Conservation (phyloP, 306 rosid genomes). For the Alnus glutinosa region DNA sequence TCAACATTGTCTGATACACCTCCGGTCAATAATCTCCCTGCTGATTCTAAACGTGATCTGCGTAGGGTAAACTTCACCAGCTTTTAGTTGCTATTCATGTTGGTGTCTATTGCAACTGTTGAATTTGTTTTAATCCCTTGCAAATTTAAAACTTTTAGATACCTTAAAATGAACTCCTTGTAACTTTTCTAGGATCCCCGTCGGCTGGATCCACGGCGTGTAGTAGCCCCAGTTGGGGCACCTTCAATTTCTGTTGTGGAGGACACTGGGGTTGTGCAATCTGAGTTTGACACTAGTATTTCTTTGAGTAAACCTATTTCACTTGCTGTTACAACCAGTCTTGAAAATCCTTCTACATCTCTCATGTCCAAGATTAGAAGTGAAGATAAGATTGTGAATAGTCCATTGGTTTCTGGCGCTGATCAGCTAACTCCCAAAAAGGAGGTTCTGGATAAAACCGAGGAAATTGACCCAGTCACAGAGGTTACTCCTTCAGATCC, state of each 20-base stretch:
- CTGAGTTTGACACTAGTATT: conserved; percentile 56
- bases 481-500: conserved; percentile 50
- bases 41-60: conserved; percentile 91
- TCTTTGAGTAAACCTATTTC: conserved; percentile 53
- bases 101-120: conserved; percentile 8
- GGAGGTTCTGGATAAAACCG: conserved; percentile 54
- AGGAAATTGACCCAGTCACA: conserved; percentile 35
- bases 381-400: conserved; percentile 58
- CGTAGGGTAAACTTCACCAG: conserved; percentile 67
- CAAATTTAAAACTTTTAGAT: conserved; percentile 14
- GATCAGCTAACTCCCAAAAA: conserved; percentile 38
- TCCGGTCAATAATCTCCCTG: conserved; percentile 49
- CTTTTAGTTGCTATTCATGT: conserved; percentile 13
- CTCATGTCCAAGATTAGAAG: conserved; percentile 37
- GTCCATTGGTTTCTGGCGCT: conserved; percentile 41
- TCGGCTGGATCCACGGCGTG: conserved; percentile 91
- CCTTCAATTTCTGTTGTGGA: conserved; percentile 49
- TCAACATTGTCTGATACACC: conserved; percentile 54
- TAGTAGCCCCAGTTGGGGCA: conserved; percentile 44
- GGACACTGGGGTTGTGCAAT: conserved; percentile 45
- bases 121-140: conserved; percentile 7
- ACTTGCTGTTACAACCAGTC: conserved; percentile 32
- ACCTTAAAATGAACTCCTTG: conserved; percentile 19
- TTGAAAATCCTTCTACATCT: conserved; percentile 47
- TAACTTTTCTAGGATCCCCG: conserved; percentile 87